Base-by-base conservation (phyloP, 345 rosid genomes). In the Corchorus olitorius region DNA sequence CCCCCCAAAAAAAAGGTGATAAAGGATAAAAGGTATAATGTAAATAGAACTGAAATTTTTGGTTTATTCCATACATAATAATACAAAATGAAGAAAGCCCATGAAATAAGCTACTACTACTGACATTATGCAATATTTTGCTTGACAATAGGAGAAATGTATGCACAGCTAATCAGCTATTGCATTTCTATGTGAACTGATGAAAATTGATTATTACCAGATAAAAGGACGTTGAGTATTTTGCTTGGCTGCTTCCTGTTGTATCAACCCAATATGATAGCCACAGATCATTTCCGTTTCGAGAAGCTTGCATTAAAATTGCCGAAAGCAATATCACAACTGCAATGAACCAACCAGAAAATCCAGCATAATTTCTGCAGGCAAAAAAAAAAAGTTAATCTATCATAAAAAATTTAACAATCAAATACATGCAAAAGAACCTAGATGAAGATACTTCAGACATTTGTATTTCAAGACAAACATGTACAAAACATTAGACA, bases 201-300 rank as follows among this genome's bases (percentile, higher is more conserved):
- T 62, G 68, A 35, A 70, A 62, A 76, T 45, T 8, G 58, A 76
- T 61, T 81, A 76, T 61, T 81, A 92, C 98, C 94, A 92, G 80
- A 78, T 90, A 94, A 83, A 94, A 92, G 73, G 92, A 89, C 69
- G 89, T 90, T 11, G 98, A 86, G 86, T 82, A 71, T 35, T 82
- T 63, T 76, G 78, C 65, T 74, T 72, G 82, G 73, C 83, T 83
- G 78, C 76, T 87, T 68, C 88, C 89, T 20, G 95, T 84, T 49
- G 87, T 80, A 82, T 94, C 96, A 75, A 93, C 97, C 99, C 98
- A 94, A 83, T 83, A 93, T 20, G 94, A 94, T 56, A 94, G 84
- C 99, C 98, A 94, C 61, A 94, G 82, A 80, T 94, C 99, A 86
- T 88, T 94, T 55, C 96, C 98, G 68, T 94, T 94, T 45, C 94